Base-by-base conservation (phyloP, 208 protist genomes). In the Crithidia sp. region DNA sequence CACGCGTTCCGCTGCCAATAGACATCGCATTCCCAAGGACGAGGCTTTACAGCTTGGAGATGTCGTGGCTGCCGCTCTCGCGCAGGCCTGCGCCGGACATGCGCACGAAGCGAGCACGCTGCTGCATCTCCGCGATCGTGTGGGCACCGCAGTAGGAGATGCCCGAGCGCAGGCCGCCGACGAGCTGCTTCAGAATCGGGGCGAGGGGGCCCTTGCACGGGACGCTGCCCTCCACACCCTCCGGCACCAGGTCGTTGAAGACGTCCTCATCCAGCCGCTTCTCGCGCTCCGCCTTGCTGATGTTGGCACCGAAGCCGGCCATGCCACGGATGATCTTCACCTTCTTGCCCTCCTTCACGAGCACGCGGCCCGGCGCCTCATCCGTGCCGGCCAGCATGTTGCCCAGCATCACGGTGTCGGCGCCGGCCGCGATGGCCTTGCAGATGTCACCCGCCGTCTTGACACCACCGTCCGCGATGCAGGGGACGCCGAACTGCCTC, bases 271-370 rank as follows among this genome's bases (percentile, higher is more conserved):
- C 85, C 14, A 83, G 54, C 36, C 82, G 81, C 56, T 87, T 76
- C 74, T 97, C 90, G n/a, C 93, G 87, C 82, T 95, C 89, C 8
- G 87, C 88, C 80, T 96, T 97, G 81, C 88, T 93, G 67, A 97
- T 76, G 77, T 97, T 97, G 5, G 93, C 93, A 43, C 89, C 93
- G 64, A 90, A 97, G 55, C 93, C 93, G 12, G 93, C 93, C 93
- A 97, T 97, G 61, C 93, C 93, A 17, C 93, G 89, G 60, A 97
- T 94, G 67, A 97, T 93, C 82, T 97, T 97, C 68, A 96, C 91
- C 71, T 96, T 95, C 77, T 93, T 90, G 44, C 93, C 93, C 4
- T 96, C 93, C 86, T 97, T 97, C 54, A 95, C 89, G 0, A 97
- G 82, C 45, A 95, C 89, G 16, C 88, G 87, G 4, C 93, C 93